phyloP scores from a whole-genome alignment of 192 early-diverging fungal genomes.

The Kickxella alabastrina region DNA sequence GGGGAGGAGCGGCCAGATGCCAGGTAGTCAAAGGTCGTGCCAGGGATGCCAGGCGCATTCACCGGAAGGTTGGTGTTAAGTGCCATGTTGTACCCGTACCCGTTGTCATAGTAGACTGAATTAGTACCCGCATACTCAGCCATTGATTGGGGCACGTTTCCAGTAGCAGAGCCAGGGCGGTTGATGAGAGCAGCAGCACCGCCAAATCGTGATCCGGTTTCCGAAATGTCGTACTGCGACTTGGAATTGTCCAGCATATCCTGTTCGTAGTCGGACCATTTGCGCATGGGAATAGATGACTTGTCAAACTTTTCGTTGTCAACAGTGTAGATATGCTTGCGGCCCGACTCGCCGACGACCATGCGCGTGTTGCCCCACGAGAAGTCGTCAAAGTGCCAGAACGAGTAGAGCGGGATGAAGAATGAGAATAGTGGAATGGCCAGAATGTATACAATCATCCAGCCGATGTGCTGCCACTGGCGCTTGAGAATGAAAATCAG shows the following conservation, averaged over 20 bases:
- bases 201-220: constrained; percentile 42
- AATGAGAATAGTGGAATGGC: constrained; percentile 88
- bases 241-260: constrained; percentile 48
- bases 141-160: constrained; percentile 51
- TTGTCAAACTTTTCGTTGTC: constrained; percentile 82
- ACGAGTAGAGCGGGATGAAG: constrained; percentile 82
- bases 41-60: constrained; percentile 7
- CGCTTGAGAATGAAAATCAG: constrained; percentile 83
- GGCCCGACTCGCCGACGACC: constrained; percentile 83
- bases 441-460: constrained; percentile 95
- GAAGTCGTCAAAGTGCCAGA: constrained; percentile 99
- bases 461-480: constrained; percentile 89
- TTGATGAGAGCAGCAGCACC: constrained; percentile 24
- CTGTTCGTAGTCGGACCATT: constrained; percentile 81
- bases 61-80: constrained; percentile 29
- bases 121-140: constrained; percentile 45
- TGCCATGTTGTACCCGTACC: constrained; percentile 50
- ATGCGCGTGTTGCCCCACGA: constrained; percentile 98
- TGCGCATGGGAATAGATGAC: constrained; percentile 69
- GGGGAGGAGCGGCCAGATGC: constrained; percentile 39
- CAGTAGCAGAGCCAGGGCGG: constrained; percentile 49
- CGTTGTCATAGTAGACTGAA: constrained; percentile 50
- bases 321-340: constrained; percentile 60
- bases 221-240: constrained; percentile 44
- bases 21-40: constrained; percentile 25